These are phyloP conservation scores for Phytophthora sansomeana DNA, from an alignment of 352 stramenopile genomes.

Conservation along the genomic window DNA sequence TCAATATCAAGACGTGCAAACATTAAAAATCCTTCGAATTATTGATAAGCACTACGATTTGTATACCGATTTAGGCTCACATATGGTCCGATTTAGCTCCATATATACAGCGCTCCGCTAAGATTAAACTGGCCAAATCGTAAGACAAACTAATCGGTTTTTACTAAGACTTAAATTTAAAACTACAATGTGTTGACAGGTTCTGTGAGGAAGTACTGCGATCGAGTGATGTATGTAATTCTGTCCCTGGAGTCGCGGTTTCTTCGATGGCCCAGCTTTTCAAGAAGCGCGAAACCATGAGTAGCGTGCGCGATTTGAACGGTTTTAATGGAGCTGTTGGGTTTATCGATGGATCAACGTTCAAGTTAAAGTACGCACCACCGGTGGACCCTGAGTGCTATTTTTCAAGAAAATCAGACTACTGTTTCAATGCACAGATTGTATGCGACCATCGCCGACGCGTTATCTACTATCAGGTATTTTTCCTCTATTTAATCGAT, in stretches of 20 bases:
- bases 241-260: neutral
- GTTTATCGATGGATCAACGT: neutral
- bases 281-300: neutral
- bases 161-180: no score
- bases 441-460: slow-evolving; percentile 9
- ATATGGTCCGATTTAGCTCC: no score
- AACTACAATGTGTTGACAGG: no score
- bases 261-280: neutral
- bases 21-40: no score
- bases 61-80: no score
- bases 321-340: neutral
- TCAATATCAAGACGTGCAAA: no score
- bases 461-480: slow-evolving; percentile 4
- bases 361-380: slow-evolving; percentile 7
- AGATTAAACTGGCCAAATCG: no score
- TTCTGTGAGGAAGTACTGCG: neutral
- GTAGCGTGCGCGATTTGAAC: neutral
- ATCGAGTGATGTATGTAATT: neutral
- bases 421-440: slow-evolving; percentile 1
- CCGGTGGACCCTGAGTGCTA: slow-evolving; percentile 2
- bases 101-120: no score
- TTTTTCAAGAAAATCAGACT: slow-evolving; percentile 9
- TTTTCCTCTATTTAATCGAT: no score
- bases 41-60: no score
- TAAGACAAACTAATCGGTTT: no score